Base-by-base conservation (phyloP, 2,329 filamentous ascomycete species). In the Penicillium fuscoglaucum region DNA sequence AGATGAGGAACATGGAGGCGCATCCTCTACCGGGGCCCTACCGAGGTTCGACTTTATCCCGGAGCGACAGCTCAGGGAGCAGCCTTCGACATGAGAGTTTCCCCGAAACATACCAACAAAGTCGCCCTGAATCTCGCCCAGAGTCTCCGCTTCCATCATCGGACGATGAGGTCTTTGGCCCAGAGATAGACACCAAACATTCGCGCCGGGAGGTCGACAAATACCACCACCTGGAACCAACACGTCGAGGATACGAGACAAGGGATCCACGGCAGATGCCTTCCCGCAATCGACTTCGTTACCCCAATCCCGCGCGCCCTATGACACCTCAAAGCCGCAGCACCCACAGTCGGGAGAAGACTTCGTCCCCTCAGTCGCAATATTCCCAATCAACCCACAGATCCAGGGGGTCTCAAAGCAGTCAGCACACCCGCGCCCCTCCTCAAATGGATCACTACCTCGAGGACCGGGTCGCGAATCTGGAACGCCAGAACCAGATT, bases 401-500 rank as follows among this genome's bases (percentile, higher is more conserved):
- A 50, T 66, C 63, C 19, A 57, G 62, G 26, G 63, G 70, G 1
- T 61, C 64, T 9, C 67, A 59, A 13, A 56, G 55, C 33, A 61
- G 60, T 24, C 65, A 63, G 19, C 59, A 54, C n/a, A 50, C 57
- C 21, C 60, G 57, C 19, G 9, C 58, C 6, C 13, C 59, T 7
- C 58, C 59, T 19, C 63, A 67, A 19, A 29, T 60, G 3, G 52
- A 68, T 13, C 62, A 68, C n/a, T 63, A 66, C 43, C 70, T 77
- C 7, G 74, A 78, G 58, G 70, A 71, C 17, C 74, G 75, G 17
- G 69, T 78, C 37, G 68, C 72, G 9, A 69, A 73, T 24, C 71
- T 78, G 8, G 75, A 78, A 57, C 74, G 73, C 15, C 76, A 78
- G 51, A 78, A 78, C 62, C 73, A 73, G 55, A 70, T 77, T 52